Evolutionary conservation across 768 basidiomycete genomes (phyloP), one percentile per base, ranked within the genome.

Genomic region (Gyrodon lividus): DNA sequence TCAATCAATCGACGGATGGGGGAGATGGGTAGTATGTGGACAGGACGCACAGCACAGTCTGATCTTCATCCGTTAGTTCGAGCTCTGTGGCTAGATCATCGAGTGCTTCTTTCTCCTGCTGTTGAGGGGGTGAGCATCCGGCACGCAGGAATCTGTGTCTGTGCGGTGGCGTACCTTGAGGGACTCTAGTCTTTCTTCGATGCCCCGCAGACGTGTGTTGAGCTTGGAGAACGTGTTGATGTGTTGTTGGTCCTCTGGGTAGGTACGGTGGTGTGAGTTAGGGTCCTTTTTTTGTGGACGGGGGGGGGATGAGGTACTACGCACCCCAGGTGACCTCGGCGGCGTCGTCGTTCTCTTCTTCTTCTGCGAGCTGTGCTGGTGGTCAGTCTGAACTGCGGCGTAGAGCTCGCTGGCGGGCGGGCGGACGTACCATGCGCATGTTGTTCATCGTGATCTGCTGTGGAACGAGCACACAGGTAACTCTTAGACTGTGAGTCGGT

Each of bases 71-170:
- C 1, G 86, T 83, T 9, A 98, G 81, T 64, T 96, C 93, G 20
- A 98, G 79, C 62, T 97, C 95, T 40, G 80, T 88, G 2, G 83
- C 72, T 26, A 97, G 79, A 66, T 98, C 95, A 53, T 96, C 92
- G 13, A 96, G 80, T 2, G 92, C 88, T 60, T 97, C 95, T 71
- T 95, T 95, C 72, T 96, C 93, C 79, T 89, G 85, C 93, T 98
- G 63, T 13, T 47, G n/a, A 2, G 34, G 30, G 39, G 10, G 26
- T 30, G 17, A 4, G 1, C 14, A 19, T 16, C 39, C 5, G 6
- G 26, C n/a, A n/a, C 28, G 46, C 9, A 22, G 20, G 48, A 23
- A 26, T 30, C 31, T 30, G 41, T 34, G 33, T 10, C 24, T 46
- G 20, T 35, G 28, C 43, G 22, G 9, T 13, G 10, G 61, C 71